phyloP scores from a whole-genome alignment of 2,329 filamentous ascomycete genomes.

The Pseudocercospora macadamiae region DNA sequence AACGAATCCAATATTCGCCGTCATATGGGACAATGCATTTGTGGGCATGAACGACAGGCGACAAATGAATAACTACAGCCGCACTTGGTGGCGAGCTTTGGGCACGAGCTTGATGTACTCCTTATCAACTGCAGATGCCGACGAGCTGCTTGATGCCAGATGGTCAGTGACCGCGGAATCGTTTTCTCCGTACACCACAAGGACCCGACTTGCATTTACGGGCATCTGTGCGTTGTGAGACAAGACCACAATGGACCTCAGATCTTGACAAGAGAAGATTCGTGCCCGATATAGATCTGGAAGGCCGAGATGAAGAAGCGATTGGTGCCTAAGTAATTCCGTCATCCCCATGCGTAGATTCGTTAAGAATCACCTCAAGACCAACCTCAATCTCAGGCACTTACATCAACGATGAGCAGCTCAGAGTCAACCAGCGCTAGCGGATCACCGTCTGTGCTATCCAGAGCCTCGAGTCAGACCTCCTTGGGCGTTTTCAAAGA shows the following conservation, averaged over 20 bases:
- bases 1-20: conserved; percentile 8
- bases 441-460: conserved; percentile 3
- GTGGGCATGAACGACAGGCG: not conserved
- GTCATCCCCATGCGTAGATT: not conserved
- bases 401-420: conserved; percentile 2
- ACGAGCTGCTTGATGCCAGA: not conserved
- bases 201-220: not conserved
- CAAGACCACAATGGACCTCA: not conserved
- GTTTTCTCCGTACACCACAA: not conserved
- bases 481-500: conserved; percentile 5
- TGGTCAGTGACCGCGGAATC: not conserved
- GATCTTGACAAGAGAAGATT: not conserved
- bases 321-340: not conserved
- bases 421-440: conserved; percentile 12
- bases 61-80: too few relatives aligned
- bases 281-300: not conserved
- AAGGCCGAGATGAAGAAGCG: not conserved
- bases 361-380: not conserved
- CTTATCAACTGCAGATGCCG: not conserved
- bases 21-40: not conserved
- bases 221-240: not conserved
- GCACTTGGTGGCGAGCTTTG: too few relatives aligned
- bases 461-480: conserved; percentile 10
- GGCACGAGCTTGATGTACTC: not conserved
- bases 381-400: not conserved